These are phyloP conservation scores for Calonectria crousiana DNA, from an alignment of 2,329 filamentous ascomycete species.

Conservation along the genomic window DNA sequence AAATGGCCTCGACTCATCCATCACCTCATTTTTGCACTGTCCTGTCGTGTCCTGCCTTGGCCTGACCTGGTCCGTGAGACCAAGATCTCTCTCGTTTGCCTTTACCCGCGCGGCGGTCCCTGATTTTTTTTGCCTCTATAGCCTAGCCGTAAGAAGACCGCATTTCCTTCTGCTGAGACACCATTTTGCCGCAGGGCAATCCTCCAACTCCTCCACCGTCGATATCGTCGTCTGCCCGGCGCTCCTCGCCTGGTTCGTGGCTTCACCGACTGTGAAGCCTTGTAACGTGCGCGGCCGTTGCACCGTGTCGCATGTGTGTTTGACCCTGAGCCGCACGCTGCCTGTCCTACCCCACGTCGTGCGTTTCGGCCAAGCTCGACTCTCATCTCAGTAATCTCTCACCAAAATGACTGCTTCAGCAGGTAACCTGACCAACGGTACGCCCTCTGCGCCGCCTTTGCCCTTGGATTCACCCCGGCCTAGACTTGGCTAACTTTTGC, in stretches of 20 bases:
- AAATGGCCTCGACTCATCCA: neutral
- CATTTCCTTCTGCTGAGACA: constrained; percentile 11
- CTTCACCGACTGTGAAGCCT: neutral
- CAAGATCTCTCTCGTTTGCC: neutral
- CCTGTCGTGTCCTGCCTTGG: neutral
- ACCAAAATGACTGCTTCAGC: constrained; percentile 23
- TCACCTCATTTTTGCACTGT: neutral
- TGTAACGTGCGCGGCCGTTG: constrained; percentile 4
- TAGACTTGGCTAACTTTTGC: constrained; percentile 12
- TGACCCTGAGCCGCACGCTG: neutral
- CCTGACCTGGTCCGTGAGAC: constrained; percentile 1
- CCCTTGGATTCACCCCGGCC: neutral
- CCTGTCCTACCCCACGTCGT: neutral
- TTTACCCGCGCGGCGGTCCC: constrained; percentile 5
- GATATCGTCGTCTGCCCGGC: neutral
- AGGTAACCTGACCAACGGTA: constrained; percentile 17
- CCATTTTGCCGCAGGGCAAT: constrained; percentile 7
- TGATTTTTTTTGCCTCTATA: neutral
- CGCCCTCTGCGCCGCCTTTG: neutral
- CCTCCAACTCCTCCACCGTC: constrained; percentile 5
- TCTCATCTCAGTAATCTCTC: neutral
- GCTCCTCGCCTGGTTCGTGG: neutral
- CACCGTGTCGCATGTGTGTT: constrained; percentile 3
- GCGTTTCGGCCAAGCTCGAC: neutral
- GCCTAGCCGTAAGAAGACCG: neutral